Evolutionary conservation across 768 basidiomycete species (phyloP), one percentile per base, ranked within the genome.

Genomic region (Coprinellus micaceus): DNA sequence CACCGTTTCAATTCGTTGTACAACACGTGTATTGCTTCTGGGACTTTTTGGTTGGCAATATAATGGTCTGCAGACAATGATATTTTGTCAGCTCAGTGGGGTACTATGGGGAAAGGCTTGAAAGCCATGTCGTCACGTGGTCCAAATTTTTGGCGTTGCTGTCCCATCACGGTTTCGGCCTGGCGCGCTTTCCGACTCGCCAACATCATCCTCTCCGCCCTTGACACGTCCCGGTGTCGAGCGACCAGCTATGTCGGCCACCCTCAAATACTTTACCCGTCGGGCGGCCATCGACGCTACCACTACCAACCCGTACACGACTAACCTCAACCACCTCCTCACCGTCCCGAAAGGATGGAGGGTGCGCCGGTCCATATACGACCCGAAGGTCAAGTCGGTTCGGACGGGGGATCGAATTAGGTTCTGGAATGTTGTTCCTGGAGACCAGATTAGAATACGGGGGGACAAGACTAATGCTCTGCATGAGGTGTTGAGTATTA

Each of bases 401-500:
- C 77, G 79, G 12, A 78, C 82, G 11, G 77, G 78, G 56, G 86
- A 91, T 63, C 78, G 91, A 46, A 88, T 94, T 52, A 88, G 90
- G 67, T 83, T 82, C 66, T 94, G 91, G 91, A 94, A 93, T 65
- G 81, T 94, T 58, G 86, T 91, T 30, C 89, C 92, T 4, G 91
- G 91, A 6, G 91, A 94, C 73, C 81, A 79, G 53, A 82, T 94
- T 64, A 81, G 86, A 49, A 60, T 91, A 54, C 79, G 82, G 6
- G 87, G 88, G 24, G 86, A 90, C 68, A 74, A 76, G 58, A 75
- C 76, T 25, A 80, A 77, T 40, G 78, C 72, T 15, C 63, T 91
- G 30, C 82, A 83, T 45, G 86, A 91, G 65, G 89, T 94, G 33
- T 70, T 83, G 57, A 83, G 80, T 69, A 83, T 92, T 54, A 89